Conservation (phyloP, 345 rosid genomes). For the Linum trigynum region DNA sequence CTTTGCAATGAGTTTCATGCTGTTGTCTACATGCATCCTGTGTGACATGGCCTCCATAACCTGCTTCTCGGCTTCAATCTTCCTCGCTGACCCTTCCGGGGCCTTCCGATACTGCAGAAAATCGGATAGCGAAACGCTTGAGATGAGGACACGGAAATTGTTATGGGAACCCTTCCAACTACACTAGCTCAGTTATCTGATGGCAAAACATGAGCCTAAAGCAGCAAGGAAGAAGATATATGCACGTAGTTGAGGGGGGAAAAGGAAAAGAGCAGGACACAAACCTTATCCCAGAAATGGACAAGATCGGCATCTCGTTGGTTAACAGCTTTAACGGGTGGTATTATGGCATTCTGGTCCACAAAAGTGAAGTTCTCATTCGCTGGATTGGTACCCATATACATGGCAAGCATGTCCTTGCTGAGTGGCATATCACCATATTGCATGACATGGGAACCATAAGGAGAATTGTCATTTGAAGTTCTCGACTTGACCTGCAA, state of each 20-base stretch:
- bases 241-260: background rate
- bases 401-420: slow-evolving; percentile 44
- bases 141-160: background rate
- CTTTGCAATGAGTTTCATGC: slow-evolving; percentile 66
- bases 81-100: slow-evolving; percentile 73
- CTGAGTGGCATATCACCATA: slow-evolving; percentile 65
- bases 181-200: no score
- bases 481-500: slow-evolving; percentile 82
- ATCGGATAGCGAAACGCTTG: background rate
- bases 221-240: no score
- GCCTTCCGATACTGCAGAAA: slow-evolving; percentile 72
- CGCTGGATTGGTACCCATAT: slow-evolving; percentile 89
- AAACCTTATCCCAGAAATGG: slow-evolving; percentile 93
- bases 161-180: no score
- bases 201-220: no score
- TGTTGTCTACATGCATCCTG: slow-evolving; percentile 75
- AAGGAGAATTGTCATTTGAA: slow-evolving; percentile 29
- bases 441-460: slow-evolving; percentile 96
- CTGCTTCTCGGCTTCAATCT: slow-evolving; percentile 68
- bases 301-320: slow-evolving; percentile 98
- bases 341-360: slow-evolving; percentile 54
- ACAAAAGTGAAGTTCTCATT: slow-evolving; percentile 76
- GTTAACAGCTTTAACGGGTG: slow-evolving; percentile 58
- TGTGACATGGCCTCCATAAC: slow-evolving; percentile 88
- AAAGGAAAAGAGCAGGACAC: slow-evolving; percentile 3